Evolutionary conservation across 176 grass and related monocot genomes (phyloP).

Genomic region (Zea mays): Zm-B73-REFERENCE-NAM-5.0 NC_050104.1:155620501-155621000

Average conservation of each 20-base stretch:
- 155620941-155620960: neutral
- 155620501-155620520: slow-evolving; percentile 1
- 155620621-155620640: neutral
- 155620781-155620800: neutral
- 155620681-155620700: neutral
- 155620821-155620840: neutral
- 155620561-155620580: slow-evolving; percentile 5
- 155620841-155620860: neutral
- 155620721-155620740: neutral
- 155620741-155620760: neutral
- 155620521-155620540: neutral
- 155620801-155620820: neutral
- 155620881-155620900: neutral
- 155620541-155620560: neutral
- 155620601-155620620: neutral
- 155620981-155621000: neutral
- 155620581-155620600: neutral
- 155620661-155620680: neutral
- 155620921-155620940: neutral
- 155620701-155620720: slow-evolving; percentile 16
- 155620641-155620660: neutral
- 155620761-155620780: neutral
- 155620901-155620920: neutral
- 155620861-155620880: neutral
- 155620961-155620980: neutral